A percentile compares a stretch with the other conserved stretches of the same genome.
Conservation (phyloP, 108 stramenopile genomes). For the Heterococcus sp. region DNA sequence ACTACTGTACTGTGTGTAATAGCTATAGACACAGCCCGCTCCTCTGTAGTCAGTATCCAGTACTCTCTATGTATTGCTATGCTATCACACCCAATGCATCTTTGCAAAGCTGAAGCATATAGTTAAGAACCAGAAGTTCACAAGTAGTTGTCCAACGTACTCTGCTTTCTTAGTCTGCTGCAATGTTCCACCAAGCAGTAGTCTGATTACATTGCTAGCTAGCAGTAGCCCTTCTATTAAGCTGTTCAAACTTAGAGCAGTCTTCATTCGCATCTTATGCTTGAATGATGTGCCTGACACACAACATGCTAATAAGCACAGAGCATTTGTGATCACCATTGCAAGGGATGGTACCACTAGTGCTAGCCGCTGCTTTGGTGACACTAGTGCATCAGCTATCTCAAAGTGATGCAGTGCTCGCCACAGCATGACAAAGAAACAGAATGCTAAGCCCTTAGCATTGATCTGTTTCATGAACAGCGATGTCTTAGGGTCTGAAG, state of each 20-base stretch:
- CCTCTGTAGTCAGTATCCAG: no score
- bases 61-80: no score
- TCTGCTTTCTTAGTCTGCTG: conserved; percentile 7
- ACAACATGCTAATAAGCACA: neutral
- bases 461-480: neutral
- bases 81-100: conserved; percentile 18
- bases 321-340: neutral
- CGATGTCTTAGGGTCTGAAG: neutral
- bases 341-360: neutral
- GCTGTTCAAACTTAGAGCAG: neutral
- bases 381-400: neutral
- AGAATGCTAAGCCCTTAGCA: neutral
- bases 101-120: conserved; percentile 32
- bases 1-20: no score
- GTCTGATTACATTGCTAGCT: conserved; percentile 1
- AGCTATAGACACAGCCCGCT: no score
- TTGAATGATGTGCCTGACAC: neutral
- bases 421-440: neutral
- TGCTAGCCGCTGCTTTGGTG: neutral
- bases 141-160: conserved; percentile 28
- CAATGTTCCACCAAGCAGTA: conserved; percentile 4
- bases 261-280: neutral
- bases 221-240: conserved; percentile 10
- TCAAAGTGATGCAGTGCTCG: neutral
- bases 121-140: conserved; percentile 23